Evolutionary conservation across 176 grass and related monocot species (phyloP), one percentile per base, ranked within the genome.

Genomic region (Triticum dicoccoides): DNA sequence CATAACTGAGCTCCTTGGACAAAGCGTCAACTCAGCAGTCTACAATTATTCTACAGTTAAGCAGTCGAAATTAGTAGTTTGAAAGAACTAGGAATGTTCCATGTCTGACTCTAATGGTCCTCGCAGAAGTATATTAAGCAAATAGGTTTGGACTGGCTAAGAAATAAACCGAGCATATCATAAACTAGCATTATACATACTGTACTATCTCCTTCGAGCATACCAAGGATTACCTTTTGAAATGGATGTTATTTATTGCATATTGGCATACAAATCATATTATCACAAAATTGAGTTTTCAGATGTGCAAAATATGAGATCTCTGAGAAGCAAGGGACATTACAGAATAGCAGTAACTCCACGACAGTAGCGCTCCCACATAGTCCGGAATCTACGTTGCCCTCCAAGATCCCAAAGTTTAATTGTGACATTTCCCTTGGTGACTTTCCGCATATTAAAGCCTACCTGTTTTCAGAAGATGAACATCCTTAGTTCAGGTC

Each of bases 331-430:
- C 56, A 85, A 0, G 45, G 82, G 21, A 71, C 88, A 75, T 92
- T 98, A 98, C 96, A 98, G 80, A 66, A 98, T 96, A 80, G 96
- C 93, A 88, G 96, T 92, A 87, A 98, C 96, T 73, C 96, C 96
- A 71, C 96, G 96, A 61, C 96, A 98, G 66, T 98, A 98, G 68
- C 96, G 90, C 82, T 98, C 96, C 96, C 96, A 98, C 96, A 98
- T 98, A 30, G 93, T 91, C 24, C 96, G 93, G 71, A 98, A 98
- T 92, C 96, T 94, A 6, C 93, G 85, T 82, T 98, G 96, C 62
- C 96, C 96, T 75, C 96, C 96, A 80, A 98, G 90, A 91, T 98
- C 96, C 96, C 96, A 98, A 73, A 98, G 96, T 87, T 98, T 98
- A 89, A 98, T 98, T 68, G 96, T 98, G 23, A 98, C 96, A 91